Conservation (phyloP, 73 alveolate species). For the Breviolum minutum region DNA sequence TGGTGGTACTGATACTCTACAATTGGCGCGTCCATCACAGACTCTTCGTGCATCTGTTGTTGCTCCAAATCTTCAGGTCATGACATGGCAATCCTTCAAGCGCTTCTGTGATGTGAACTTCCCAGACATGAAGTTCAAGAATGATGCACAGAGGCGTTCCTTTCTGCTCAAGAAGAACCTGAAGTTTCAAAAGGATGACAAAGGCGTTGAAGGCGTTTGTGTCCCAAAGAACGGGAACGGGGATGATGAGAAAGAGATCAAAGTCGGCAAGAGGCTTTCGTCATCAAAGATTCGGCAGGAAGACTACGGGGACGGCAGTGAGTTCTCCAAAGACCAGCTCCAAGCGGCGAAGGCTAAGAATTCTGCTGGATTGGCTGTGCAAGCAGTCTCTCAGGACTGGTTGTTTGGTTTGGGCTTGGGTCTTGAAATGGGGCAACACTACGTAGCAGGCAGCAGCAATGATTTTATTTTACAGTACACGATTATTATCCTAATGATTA, state of each 20-base stretch:
- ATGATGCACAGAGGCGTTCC: not conserved
- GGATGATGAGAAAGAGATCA: conserved; percentile 7
- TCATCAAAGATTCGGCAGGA: not conserved
- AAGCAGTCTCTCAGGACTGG: not conserved
- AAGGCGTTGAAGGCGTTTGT: not conserved
- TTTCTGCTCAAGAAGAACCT: not conserved
- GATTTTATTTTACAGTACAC: not conserved
- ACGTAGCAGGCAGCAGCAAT: not conserved
- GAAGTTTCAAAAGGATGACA: conserved; percentile 14
- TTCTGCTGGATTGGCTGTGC: not conserved
- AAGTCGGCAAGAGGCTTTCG: conserved; percentile 16
- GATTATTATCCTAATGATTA: not conserved
- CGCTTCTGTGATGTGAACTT: not conserved
- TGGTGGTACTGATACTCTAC: not conserved
- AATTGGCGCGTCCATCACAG: not conserved
- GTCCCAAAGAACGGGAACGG: not conserved
- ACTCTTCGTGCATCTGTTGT: not conserved
- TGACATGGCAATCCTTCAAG: conserved; percentile 41
- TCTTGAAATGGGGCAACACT: too few species aligned
- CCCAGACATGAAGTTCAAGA: not conserved
- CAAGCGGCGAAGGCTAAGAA: not conserved
- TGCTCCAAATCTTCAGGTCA: not conserved
- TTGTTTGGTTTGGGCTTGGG: not conserved
- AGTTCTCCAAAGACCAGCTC: not conserved
- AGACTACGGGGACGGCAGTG: conserved; percentile 12